Evolutionary conservation across 495 filamentous ascomycete genomes (phyloP).

Genomic region (Penicillium steckii): DNA sequence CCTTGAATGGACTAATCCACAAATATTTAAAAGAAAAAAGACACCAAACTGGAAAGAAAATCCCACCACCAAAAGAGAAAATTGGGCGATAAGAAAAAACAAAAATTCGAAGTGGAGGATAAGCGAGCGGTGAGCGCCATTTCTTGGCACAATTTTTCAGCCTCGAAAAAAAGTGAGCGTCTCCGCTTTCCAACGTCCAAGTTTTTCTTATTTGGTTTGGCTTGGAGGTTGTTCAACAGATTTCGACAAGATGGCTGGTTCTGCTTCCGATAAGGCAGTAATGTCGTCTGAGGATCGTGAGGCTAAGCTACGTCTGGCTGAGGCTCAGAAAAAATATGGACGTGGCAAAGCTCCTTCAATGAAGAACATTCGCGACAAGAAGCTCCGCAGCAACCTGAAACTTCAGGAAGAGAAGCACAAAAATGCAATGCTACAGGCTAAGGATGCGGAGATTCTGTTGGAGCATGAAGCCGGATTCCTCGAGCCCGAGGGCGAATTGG

Average conservation of each 20-base stretch:
- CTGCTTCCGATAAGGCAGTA: conserved; percentile 29
- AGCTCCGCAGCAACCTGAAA: conserved; percentile 76
- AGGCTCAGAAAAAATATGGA: conserved; percentile 79
- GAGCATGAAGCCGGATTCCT: conserved; percentile 86
- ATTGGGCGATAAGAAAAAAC: conserved; percentile 37
- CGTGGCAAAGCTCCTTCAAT: conserved; percentile 67
- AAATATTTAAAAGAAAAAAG: conserved; percentile 3
- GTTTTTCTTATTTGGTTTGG: too few relatives aligned
- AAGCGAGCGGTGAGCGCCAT: conserved; percentile 36
- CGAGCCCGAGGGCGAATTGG: conserved; percentile 83
- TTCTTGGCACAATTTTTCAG: conserved; percentile 31
- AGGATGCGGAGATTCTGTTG: conserved; percentile 92
- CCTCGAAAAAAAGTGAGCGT: background rate
- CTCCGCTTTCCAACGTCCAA: background rate
- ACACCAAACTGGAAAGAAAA: conserved; percentile 1
- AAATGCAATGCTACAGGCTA: conserved; percentile 73
- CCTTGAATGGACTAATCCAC: conserved; percentile 3
- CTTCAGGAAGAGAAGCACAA: conserved; percentile 78
- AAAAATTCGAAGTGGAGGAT: conserved; percentile 39
- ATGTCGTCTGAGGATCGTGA: conserved; percentile 32
- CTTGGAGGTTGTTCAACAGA: too few relatives aligned
- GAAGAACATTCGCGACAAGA: conserved; percentile 74
- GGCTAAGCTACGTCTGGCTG: conserved; percentile 41
- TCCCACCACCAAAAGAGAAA: conserved; percentile 4
- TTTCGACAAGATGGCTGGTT: conserved; percentile 32